phyloP scores from a whole-genome alignment of 106 monocot genomes.

The Hemerocallis citrina region DNA sequence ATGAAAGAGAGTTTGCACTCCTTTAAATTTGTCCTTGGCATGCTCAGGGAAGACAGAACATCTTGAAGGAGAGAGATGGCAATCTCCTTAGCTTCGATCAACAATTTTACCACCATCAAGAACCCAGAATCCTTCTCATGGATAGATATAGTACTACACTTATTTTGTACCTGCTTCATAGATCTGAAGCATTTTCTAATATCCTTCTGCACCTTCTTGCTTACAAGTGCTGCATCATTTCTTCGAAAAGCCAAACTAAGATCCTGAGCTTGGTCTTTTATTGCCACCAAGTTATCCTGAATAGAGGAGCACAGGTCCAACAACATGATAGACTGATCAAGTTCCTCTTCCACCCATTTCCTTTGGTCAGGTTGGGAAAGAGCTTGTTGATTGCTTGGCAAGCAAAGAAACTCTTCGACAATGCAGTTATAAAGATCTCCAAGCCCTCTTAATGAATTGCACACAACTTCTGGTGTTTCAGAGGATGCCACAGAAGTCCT shows the following conservation, averaged over 20 bases:
- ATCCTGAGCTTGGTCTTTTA: slow-evolving; percentile 14
- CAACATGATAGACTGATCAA: slow-evolving; percentile 24
- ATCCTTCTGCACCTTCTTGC: slow-evolving; percentile 1
- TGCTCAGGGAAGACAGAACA: not conserved
- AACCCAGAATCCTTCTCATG: not conserved
- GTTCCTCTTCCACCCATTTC: slow-evolving; percentile 30
- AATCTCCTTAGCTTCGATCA: slow-evolving; percentile 21
- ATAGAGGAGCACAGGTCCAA: slow-evolving; percentile 19
- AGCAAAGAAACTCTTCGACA: slow-evolving; percentile 16
- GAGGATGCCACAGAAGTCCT: slow-evolving; percentile 2
- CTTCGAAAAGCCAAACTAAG: slow-evolving; percentile 1
- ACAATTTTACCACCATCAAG: not conserved
- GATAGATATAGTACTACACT: too few species aligned
- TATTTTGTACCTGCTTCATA: not conserved
- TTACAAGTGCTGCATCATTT: not conserved
- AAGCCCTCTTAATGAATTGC: slow-evolving; percentile 9
- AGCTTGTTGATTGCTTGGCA: slow-evolving; percentile 17
- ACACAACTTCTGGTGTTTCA: too few species aligned
- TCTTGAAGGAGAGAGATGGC: slow-evolving; percentile 15
- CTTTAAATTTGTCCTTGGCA: not conserved
- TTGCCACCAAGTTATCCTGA: slow-evolving; percentile 6
- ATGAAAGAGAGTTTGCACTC: slow-evolving; percentile 12
- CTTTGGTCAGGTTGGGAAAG: slow-evolving; percentile 7
- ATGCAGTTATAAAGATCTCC: slow-evolving; percentile 17
- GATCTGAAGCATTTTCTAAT: not conserved